Conservation (phyloP, 2,329 filamentous ascomycete species). For the Pseudopyrenochaeta lycopersici region DNA sequence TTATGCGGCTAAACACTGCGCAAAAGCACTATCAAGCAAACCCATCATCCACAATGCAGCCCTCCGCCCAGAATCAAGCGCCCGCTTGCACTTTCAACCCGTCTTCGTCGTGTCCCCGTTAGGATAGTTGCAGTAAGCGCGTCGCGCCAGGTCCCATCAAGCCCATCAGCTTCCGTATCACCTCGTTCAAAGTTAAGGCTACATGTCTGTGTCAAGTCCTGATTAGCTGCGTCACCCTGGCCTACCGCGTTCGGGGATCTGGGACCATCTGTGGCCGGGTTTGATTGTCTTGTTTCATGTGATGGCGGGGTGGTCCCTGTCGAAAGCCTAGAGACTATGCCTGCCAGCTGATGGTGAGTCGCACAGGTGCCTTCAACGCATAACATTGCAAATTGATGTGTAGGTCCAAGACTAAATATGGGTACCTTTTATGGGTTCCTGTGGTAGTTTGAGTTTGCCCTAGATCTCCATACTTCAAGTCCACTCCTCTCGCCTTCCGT, state of each 20-base stretch:
- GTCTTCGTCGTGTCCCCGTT: neutral
- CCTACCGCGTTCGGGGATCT: slow-evolving; percentile 24
- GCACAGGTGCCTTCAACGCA: slow-evolving; percentile 32
- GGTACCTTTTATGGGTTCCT: slow-evolving; percentile 22
- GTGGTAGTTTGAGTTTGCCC: slow-evolving; percentile 13
- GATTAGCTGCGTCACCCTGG: slow-evolving; percentile 32
- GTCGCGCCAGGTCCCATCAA: slow-evolving; percentile 8
- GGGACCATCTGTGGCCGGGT: slow-evolving; percentile 23
- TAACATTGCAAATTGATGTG: slow-evolving; percentile 29
- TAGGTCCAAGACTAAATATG: slow-evolving; percentile 25
- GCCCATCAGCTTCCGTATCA: slow-evolving; percentile 7
- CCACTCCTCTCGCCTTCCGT: slow-evolving; percentile 2
- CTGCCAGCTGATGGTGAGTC: slow-evolving; percentile 25
- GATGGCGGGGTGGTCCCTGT: slow-evolving; percentile 30
- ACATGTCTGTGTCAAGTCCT: slow-evolving; percentile 14
- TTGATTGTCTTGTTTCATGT: slow-evolving; percentile 38
- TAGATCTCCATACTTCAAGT: slow-evolving; percentile 4
- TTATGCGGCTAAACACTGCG: slow-evolving; percentile 14
- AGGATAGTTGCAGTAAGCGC: neutral
- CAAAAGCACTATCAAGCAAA: slow-evolving; percentile 17
- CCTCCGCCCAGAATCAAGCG: slow-evolving; percentile 16
- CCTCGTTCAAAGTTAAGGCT: slow-evolving; percentile 9
- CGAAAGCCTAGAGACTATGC: slow-evolving; percentile 10
- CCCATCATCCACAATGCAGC: slow-evolving; percentile 13
- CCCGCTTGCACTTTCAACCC: slow-evolving; percentile 7